A percentile compares a stretch with the other conserved stretches of the same genome.
Evolutionary conservation across 2,329 filamentous ascomycete genomes (phyloP).

Genomic region (Salinomyces thailandicus): DNA sequence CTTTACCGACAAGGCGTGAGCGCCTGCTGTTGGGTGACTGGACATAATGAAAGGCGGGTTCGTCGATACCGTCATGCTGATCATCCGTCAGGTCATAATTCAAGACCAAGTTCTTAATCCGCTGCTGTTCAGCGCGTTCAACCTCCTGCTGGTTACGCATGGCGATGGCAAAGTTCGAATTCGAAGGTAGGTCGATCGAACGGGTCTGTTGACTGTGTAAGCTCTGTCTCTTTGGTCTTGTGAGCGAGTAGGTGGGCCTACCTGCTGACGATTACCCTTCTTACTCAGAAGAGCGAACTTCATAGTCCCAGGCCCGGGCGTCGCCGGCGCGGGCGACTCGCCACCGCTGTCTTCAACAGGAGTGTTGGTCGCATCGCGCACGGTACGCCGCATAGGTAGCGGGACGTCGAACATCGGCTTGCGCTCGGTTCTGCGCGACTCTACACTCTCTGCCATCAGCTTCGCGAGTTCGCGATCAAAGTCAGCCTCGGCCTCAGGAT

Average conservation of each 20-base stretch:
- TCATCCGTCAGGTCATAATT: conserved; percentile 88
- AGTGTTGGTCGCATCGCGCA: conserved; percentile 45
- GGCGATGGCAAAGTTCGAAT: conserved; percentile 89
- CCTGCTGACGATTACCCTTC: conserved; percentile 90
- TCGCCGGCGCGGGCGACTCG: conserved; percentile 28
- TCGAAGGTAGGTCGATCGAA: conserved; percentile 77
- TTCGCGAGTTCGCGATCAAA: conserved; percentile 97
- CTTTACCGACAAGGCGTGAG: conserved; percentile 31
- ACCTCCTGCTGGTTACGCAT: conserved; percentile 95
- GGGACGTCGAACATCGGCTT: conserved; percentile 95
- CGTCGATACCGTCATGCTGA: conserved; percentile 58
- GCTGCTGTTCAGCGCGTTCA: conserved; percentile 90
- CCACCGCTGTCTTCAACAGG: conserved; percentile 31
- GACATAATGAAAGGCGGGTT: conserved; percentile 31
- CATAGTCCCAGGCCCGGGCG: conserved; percentile 55
- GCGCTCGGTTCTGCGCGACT: conserved; percentile 90
- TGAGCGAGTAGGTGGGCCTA: conserved; percentile 26
- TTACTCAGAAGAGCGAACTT: conserved; percentile 94
- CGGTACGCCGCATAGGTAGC: conserved; percentile 66
- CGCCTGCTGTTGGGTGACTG: conserved; percentile 40
- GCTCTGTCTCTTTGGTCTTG: neutral
- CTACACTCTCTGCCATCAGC: conserved; percentile 94
- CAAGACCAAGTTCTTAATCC: conserved; percentile 94
- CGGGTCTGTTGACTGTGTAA: conserved; percentile 53
- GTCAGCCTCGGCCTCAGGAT: conserved; percentile 90